phyloP scores from a whole-genome alignment of 1,139 yeast genomes.

The Suhomyces bolitotheri region DNA sequence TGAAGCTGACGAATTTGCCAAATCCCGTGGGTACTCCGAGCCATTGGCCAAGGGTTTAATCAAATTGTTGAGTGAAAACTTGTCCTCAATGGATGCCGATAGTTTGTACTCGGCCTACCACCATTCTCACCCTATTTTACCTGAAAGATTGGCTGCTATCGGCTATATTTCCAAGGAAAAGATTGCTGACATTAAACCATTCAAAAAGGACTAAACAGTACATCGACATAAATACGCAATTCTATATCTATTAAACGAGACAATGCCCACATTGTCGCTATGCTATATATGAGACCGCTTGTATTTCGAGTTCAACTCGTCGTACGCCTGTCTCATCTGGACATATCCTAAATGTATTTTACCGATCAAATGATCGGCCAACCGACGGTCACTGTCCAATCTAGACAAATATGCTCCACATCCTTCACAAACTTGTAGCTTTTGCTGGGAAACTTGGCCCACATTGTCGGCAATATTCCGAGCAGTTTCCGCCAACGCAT shows the following conservation, averaged over 20 bases:
- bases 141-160: conserved; percentile 82
- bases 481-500: conserved; percentile 52
- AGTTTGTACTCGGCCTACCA: conserved; percentile 86
- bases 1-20: conserved; percentile 89
- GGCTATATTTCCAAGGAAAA: conserved; percentile 51
- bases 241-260: neutral
- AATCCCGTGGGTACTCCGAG: conserved; percentile 65
- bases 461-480: conserved; percentile 66
- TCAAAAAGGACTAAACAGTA: conserved; percentile 10
- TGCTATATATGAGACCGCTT: conserved; percentile 7
- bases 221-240: neutral
- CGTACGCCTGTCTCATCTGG: conserved; percentile 65
- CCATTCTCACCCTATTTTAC: conserved; percentile 85
- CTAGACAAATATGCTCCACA: conserved; percentile 92
- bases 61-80: conserved; percentile 73
- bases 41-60: conserved; percentile 74
- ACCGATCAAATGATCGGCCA: conserved; percentile 91
- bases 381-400: conserved; percentile 81
- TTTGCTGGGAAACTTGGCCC: conserved; percentile 87
- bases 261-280: neutral
- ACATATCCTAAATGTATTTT: conserved; percentile 84
- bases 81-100: conserved; percentile 84
- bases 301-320: conserved; percentile 38
- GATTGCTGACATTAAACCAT: conserved; percentile 22
- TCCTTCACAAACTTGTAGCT: conserved; percentile 83